Evolutionary conservation across 2,329 filamentous ascomycete species (phyloP).

Genomic region (Xylariaceae sp.): DNA sequence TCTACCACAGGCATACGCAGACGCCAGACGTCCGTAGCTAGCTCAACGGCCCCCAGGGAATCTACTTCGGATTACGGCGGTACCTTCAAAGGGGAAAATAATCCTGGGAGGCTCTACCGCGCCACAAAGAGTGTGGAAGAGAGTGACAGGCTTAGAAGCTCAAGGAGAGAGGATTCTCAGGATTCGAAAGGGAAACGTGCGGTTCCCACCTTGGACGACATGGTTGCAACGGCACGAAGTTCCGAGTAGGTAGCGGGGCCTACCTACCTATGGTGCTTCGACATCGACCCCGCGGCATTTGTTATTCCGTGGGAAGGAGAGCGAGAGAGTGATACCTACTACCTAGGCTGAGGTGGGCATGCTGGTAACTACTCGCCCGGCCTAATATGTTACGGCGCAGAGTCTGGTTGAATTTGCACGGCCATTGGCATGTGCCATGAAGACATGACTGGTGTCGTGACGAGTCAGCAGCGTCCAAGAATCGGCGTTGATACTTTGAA

Average conservation of each 20-base stretch:
- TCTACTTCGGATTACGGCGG: slow-evolving; percentile 24
- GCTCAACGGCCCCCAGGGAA: slow-evolving; percentile 10
- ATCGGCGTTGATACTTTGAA: too few species aligned
- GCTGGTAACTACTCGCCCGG: too few species aligned
- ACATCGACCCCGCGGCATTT: background rate
- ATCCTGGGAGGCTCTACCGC: slow-evolving; percentile 46
- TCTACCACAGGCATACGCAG: slow-evolving; percentile 6
- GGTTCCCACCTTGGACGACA: slow-evolving; percentile 18
- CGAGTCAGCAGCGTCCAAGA: too few species aligned
- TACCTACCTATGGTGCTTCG: background rate
- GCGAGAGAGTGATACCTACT: too few species aligned
- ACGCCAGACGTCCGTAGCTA: slow-evolving; percentile 14
- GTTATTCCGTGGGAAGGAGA: too few species aligned
- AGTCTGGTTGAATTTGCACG: too few species aligned
- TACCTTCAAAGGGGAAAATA: slow-evolving; percentile 31
- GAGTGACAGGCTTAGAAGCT: slow-evolving; percentile 17
- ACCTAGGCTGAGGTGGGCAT: too few species aligned
- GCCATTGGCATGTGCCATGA: too few species aligned
- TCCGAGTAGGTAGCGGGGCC: background rate
- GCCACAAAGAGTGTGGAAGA: slow-evolving; percentile 40
- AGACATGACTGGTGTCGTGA: too few species aligned
- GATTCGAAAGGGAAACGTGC: slow-evolving; percentile 28
- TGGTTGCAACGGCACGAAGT: slow-evolving; percentile 3
- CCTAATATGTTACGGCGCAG: too few species aligned
- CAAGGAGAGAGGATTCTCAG: slow-evolving; percentile 17